A percentile compares a stretch with the other conserved stretches of the same genome.
phyloP scores from a whole-genome alignment of 2,329 filamentous ascomycete genomes.

The Sporothrix curviconia region DNA sequence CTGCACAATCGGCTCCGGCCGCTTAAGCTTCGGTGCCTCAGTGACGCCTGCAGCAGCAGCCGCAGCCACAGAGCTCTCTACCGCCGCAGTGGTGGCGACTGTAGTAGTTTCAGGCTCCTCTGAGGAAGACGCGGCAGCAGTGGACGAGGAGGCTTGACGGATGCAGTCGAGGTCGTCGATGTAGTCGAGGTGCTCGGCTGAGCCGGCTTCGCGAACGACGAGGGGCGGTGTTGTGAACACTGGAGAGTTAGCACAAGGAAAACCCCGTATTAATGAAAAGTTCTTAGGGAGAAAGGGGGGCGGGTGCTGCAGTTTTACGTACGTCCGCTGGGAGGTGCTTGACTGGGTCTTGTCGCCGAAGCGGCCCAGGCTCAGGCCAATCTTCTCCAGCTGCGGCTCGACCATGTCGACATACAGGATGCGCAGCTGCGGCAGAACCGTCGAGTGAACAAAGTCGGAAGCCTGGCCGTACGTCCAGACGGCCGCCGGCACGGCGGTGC shows the following conservation, averaged over 20 bases:
- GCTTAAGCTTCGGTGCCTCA: conserved; percentile 12
- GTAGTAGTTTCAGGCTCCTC: not conserved
- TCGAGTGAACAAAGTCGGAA: conserved; percentile 64
- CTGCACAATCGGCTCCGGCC: conserved; percentile 32
- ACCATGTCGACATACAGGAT: conserved; percentile 85
- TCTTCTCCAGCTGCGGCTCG: conserved; percentile 88
- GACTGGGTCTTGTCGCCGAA: conserved; percentile 47
- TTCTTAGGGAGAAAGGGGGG: too few relatives aligned
- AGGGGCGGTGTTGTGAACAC: conserved; percentile 19
- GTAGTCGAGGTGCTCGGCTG: conserved; percentile 18
- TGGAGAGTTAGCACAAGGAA: too few relatives aligned
- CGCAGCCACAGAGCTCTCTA: conserved; percentile 18
- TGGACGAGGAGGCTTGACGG: conserved; percentile 19
- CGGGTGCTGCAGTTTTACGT: too few relatives aligned
- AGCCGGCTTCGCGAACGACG: conserved; percentile 34
- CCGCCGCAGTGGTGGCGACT: conserved; percentile 23
- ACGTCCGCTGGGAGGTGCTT: conserved; percentile 14
- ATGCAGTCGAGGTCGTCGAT: conserved; percentile 24
- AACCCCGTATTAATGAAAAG: too few relatives aligned
- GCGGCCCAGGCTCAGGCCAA: conserved; percentile 78
- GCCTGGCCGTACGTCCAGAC: conserved; percentile 64
- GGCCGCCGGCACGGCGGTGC: conserved; percentile 65
- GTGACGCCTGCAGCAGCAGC: conserved; percentile 13
- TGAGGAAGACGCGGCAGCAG: not conserved
- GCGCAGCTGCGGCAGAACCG: conserved; percentile 74